These are phyloP conservation scores for Symbiodinium natans DNA, from an alignment of 73 alveolate species.

Conservation along the genomic window DNA sequence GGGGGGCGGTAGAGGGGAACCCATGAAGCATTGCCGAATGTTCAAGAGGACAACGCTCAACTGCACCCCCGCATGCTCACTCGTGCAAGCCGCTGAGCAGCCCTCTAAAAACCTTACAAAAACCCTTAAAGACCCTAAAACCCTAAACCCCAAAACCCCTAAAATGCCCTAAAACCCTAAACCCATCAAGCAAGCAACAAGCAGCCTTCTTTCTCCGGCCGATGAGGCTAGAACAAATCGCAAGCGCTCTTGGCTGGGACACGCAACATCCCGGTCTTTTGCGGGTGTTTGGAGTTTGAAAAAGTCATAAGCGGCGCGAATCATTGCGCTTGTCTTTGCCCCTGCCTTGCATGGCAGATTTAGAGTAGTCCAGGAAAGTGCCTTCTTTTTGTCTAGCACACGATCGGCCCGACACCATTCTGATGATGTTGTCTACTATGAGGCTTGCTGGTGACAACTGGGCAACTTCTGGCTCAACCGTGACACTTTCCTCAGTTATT, in stretches of 20 bases:
- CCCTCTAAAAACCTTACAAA: too few relatives aligned
- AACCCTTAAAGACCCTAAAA: too few relatives aligned
- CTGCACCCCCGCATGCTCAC: too few relatives aligned
- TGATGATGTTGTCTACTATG: not conserved
- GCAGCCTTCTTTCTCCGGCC: too few relatives aligned
- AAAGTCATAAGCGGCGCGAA: not conserved
- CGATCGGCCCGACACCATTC: not conserved
- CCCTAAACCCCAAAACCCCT: too few relatives aligned
- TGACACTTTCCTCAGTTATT: not conserved
- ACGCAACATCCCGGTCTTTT: not conserved
- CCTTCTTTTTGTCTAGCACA: not conserved
- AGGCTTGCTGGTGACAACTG: not conserved
- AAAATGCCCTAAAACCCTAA: too few relatives aligned
- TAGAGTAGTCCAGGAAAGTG: not conserved
- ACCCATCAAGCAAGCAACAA: too few relatives aligned
- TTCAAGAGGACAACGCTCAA: too few relatives aligned
- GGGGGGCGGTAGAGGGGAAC: too few relatives aligned
- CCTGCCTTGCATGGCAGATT: not conserved
- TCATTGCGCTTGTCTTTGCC: not conserved
- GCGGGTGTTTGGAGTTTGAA: not conserved
- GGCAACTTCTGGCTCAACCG: not conserved
- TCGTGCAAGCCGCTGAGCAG: too few relatives aligned
- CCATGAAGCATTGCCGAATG: too few relatives aligned
- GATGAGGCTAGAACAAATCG: too few relatives aligned
- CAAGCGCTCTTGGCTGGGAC: not conserved